A percentile compares a stretch with the other conserved stretches of the same genome.
Evolutionary conservation across 2,329 filamentous ascomycete species (phyloP).

Genomic region (Septoria linicola): DNA sequence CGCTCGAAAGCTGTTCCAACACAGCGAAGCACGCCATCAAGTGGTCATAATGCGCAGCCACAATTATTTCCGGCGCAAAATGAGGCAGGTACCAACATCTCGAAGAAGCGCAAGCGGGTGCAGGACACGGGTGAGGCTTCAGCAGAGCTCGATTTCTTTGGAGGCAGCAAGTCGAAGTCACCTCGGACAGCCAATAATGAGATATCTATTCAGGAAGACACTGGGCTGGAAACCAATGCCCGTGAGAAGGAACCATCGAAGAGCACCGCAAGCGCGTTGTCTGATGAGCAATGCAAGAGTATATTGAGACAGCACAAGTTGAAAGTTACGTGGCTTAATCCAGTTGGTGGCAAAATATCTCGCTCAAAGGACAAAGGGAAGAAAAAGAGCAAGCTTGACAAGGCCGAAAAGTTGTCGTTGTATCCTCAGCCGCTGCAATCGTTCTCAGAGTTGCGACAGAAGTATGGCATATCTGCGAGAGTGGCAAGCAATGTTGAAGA

Average conservation of each 20-base stretch:
- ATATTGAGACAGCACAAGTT: constrained; percentile 39
- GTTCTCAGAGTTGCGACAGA: constrained; percentile 69
- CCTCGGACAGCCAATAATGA: not conserved
- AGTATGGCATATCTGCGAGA: constrained; percentile 70
- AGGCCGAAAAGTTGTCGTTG: constrained; percentile 56
- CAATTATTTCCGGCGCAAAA: constrained; percentile 58
- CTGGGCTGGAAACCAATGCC: not conserved
- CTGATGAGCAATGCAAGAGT: constrained; percentile 30
- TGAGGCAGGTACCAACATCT: constrained; percentile 7
- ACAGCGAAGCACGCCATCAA: constrained; percentile 58
- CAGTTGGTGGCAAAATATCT: constrained; percentile 40
- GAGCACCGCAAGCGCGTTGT: not conserved
- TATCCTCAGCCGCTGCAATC: constrained; percentile 76
- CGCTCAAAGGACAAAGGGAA: constrained; percentile 50
- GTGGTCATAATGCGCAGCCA: constrained; percentile 63
- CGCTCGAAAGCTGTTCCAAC: constrained; percentile 44
- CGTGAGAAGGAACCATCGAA: not conserved
- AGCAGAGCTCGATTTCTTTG: constrained; percentile 48
- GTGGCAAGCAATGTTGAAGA: constrained; percentile 74
- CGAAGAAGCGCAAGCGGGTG: constrained; percentile 47
- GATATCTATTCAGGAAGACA: not conserved
- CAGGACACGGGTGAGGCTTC: constrained; percentile 31
- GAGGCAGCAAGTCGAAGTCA: constrained; percentile 16
- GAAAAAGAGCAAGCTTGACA: constrained; percentile 36
- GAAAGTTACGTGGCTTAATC: constrained; percentile 36